These are phyloP conservation scores for Polytrichum formosum DNA, from an alignment of 225 moss, liverwort and hornwort species.

Conservation along the genomic window DNA sequence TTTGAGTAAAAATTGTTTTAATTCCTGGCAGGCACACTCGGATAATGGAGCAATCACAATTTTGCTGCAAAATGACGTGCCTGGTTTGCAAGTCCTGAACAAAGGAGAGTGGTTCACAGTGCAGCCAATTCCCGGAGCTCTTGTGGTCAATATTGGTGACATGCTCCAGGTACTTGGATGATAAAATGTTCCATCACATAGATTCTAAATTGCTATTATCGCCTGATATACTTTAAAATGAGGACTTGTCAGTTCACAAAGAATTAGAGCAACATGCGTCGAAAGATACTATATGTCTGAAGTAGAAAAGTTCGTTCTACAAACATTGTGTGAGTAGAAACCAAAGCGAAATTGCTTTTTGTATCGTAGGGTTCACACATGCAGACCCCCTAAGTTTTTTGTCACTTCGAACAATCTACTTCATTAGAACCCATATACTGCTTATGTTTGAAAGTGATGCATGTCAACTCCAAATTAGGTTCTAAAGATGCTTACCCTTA, in stretches of 20 bases:
- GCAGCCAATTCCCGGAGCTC: background rate
- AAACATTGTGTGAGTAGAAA: too few relatives aligned
- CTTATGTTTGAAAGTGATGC: too few relatives aligned
- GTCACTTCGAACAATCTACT: too few relatives aligned
- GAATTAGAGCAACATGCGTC: background rate
- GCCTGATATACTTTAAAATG: background rate
- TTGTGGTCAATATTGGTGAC: background rate
- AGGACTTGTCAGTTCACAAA: background rate
- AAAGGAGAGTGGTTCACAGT: background rate
- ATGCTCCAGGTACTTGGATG: background rate
- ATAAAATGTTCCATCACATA: background rate
- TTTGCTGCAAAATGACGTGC: conserved; percentile 5
- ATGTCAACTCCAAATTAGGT: too few relatives aligned
- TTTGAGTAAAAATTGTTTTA: background rate
- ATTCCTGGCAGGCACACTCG: conserved; percentile 1
- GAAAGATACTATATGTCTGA: background rate
- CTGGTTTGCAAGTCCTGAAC: background rate
- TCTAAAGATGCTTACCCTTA: too few relatives aligned
- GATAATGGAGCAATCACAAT: background rate
- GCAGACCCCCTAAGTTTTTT: too few relatives aligned
- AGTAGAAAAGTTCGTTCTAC: too few relatives aligned
- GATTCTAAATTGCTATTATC: too few relatives aligned
- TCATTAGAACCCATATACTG: too few relatives aligned
- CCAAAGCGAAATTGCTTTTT: too few relatives aligned
- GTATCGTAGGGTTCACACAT: too few relatives aligned